Evolutionary conservation across 1,284 basidiomycete species (phyloP), one percentile per base, ranked within the genome.

Genomic region (Ceratobasidium sp.): DNA sequence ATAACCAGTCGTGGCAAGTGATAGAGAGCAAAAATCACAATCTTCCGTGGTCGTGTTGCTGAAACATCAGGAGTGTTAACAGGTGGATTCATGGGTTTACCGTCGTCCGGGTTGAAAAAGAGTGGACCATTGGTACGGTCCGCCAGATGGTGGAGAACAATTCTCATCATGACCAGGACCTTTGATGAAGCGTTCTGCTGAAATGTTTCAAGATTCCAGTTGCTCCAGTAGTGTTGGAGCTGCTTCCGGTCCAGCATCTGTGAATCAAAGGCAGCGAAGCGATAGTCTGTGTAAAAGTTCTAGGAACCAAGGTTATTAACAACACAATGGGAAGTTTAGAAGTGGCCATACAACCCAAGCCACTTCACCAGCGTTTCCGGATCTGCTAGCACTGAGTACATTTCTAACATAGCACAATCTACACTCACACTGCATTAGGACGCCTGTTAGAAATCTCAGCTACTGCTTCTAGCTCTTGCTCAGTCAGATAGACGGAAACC

Each of bases 11-110:
- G 46, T 2, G 50, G 66, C 4, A 23, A 20, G n/a, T 52, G 48
- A 23, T 69, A 69, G 28, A 69, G 17, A 20, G 40, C 40, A 40
- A 69, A 69, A 7, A 69, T n/a, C 1, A 69, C 15, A 23, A 69
- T 28, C 33, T 69, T 69, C 10, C 66, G n/a, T 1, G 48, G 66
- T n/a, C n/a, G n/a, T n/a, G n/a, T n/a, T n/a, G n/a, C n/a, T n/a
- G n/a, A n/a, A n/a, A n/a, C n/a, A n/a, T n/a, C n/a, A n/a, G 50
- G 5, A n/a, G 50, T 7, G 17, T 4, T 7, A 7, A 7, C 44
- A 6, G 17, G 50, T 3, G 13, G 17, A 2, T 15, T 15, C 9
- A 52, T 0, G 17, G 10, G 6, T 52, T 52, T 15, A 5, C 66
- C 66, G 40, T 69, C 66, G 4, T 52, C 50, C 10, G 28, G 66